A percentile compares a stretch with the other conserved stretches of the same genome.
These are phyloP conservation scores for Boletus eberwhitei DNA, from an alignment of 768 basidiomycete genomes.

Conservation along the genomic window DNA sequence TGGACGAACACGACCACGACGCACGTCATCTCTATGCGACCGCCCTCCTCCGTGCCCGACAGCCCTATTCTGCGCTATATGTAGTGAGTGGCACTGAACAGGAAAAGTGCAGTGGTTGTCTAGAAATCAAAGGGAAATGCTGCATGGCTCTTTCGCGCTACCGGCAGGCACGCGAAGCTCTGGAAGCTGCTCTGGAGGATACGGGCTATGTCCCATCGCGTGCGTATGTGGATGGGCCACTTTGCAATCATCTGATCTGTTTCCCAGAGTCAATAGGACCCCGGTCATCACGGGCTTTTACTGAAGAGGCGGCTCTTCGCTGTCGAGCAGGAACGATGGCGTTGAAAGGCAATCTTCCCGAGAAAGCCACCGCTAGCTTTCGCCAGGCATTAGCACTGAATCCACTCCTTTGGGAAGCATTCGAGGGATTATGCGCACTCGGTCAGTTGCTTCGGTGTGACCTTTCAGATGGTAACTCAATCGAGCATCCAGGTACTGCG, in stretches of 20 bases:
- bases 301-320: constrained; percentile 69
- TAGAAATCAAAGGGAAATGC: constrained; percentile 76
- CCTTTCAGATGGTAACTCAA: constrained; percentile 11
- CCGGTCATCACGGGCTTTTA: constrained; percentile 55
- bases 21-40: constrained; percentile 84
- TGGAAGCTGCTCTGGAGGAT: constrained; percentile 61
- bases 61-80: constrained; percentile 71
- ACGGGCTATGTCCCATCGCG: constrained; percentile 51
- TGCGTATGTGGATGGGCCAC: constrained; percentile 35
- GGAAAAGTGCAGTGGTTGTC: constrained; percentile 66
- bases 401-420: constrained; percentile 89
- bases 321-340: constrained; percentile 79
- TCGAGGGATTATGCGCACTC: constrained; percentile 78
- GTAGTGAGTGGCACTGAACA: constrained; percentile 63
- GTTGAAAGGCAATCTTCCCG: constrained; percentile 72
- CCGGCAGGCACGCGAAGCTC: constrained; percentile 70
- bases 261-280: constrained; percentile 51
- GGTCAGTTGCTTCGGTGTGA: constrained; percentile 45
- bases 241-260: constrained; percentile 12
- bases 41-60: constrained; percentile 64
- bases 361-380: constrained; percentile 70
- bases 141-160: constrained; percentile 70
- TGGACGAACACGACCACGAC: constrained; percentile 71
- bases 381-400: constrained; percentile 66
- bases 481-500: constrained; percentile 49